Conservation (phyloP, 305 asterid genomes). For the Striga hermonthica region DNA sequence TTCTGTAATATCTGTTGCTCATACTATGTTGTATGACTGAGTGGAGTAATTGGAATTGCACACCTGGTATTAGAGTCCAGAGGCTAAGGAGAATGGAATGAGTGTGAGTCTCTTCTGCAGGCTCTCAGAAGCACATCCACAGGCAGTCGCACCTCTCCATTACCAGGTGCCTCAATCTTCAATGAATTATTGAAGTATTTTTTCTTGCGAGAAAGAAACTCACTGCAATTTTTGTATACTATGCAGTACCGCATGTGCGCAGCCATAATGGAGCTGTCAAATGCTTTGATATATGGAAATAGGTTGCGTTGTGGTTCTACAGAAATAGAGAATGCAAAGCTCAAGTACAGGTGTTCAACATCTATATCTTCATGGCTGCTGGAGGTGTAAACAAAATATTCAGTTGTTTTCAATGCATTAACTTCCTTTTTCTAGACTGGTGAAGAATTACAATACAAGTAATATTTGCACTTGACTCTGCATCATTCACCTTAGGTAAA, state of each 20-base stretch:
- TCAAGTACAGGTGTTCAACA: conserved; percentile 49
- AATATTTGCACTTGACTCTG: conserved; percentile 12
- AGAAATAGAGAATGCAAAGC: conserved; percentile 73
- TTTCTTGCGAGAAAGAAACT: conserved; percentile 24
- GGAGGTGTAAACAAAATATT: conserved; percentile 49
- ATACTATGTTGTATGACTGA: conserved; percentile 27
- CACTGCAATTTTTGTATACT: conserved; percentile 34
- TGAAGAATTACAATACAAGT: neutral
- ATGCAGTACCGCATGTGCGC: conserved; percentile 98
- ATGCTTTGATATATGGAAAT: conserved; percentile 87
- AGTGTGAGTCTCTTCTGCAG: conserved; percentile 81
- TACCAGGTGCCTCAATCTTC: conserved; percentile 60
- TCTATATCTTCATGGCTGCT: conserved; percentile 70
- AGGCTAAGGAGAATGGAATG: conserved; percentile 96
- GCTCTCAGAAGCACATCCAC: conserved; percentile 97
- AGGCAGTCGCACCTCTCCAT: conserved; percentile 86
- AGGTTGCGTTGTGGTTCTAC: conserved; percentile 86
- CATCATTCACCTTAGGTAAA: conserved; percentile 4
- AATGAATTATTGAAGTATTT: conserved; percentile 20
- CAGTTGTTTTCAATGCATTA: conserved; percentile 17
- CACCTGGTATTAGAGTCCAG: conserved; percentile 64
- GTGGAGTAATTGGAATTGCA: conserved; percentile 31
- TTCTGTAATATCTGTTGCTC: conserved; percentile 28
- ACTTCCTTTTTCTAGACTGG: conserved; percentile 8
- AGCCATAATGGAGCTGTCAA: conserved; percentile 87